A percentile compares a stretch with the other conserved stretches of the same genome.
phyloP scores from a whole-genome alignment of 805 yeast genomes.

The Yarrowia bubula region DNA sequence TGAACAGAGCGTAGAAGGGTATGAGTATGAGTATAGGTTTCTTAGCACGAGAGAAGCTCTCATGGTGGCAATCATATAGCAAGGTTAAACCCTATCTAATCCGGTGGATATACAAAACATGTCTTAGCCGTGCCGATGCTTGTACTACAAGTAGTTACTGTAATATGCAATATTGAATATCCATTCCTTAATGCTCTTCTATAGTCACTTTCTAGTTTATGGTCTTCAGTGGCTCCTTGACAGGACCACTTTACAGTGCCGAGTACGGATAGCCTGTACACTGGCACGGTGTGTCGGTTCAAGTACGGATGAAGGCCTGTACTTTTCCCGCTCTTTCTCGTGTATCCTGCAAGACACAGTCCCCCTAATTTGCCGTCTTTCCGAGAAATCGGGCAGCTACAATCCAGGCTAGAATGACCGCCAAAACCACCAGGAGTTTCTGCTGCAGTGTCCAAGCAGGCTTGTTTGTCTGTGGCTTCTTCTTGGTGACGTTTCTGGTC shows the following conservation, averaged over 20 bases:
- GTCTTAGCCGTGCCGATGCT: neutral
- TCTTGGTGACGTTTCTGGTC: neutral
- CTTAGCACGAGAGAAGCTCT: neutral
- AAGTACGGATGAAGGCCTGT: too few species aligned
- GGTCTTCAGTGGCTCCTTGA: neutral
- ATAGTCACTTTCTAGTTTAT: neutral
- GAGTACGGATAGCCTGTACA: too few species aligned
- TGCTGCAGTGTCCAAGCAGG: neutral
- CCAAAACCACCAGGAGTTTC: constrained; percentile 4
- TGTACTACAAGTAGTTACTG: too few species aligned
- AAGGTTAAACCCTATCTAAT: constrained; percentile 1
- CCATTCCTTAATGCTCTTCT: neutral
- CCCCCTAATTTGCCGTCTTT: constrained; percentile 18
- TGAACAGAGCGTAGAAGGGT: too few species aligned
- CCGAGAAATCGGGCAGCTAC: constrained; percentile 16
- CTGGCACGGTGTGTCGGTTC: too few species aligned
- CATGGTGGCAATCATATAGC: constrained; percentile 2
- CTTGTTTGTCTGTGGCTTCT: constrained; percentile 1
- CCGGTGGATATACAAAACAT: neutral
- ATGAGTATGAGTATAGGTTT: too few species aligned
- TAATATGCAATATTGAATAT: neutral
- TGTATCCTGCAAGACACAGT: too few species aligned
- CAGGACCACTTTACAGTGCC: too few species aligned
- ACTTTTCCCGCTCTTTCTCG: too few species aligned
- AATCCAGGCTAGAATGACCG: constrained; percentile 15